Evolutionary conservation across 441 rosid species (phyloP).

Genomic region (Populus hybrid): DNA sequence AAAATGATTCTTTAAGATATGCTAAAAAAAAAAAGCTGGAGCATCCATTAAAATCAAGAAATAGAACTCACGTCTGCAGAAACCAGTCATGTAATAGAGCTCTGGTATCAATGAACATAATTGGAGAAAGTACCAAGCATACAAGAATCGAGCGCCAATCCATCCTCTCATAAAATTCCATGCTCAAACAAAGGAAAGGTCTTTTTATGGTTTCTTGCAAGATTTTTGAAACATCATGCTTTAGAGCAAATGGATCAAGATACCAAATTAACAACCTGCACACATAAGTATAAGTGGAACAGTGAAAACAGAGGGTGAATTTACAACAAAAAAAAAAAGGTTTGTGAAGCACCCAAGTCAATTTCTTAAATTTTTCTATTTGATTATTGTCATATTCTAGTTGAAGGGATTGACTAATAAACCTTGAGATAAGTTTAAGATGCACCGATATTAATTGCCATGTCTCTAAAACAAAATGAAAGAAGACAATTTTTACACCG

Average conservation of each 20-base stretch:
- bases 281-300: neutral
- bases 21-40: neutral
- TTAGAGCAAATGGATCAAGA: slow-evolving; percentile 56
- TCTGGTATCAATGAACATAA: slow-evolving; percentile 47
- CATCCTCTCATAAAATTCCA: slow-evolving; percentile 49
- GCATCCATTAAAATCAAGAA: neutral
- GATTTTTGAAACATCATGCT: slow-evolving; percentile 53
- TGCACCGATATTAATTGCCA: neutral
- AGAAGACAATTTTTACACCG: neutral
- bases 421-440: neutral
- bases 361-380: neutral
- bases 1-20: neutral
- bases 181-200: slow-evolving; percentile 60
- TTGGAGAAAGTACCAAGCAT: slow-evolving; percentile 57
- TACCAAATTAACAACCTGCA: slow-evolving; percentile 74
- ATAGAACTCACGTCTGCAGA: slow-evolving; percentile 56
- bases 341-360: neutral
- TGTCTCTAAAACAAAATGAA: neutral
- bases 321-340: too few relatives aligned
- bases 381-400: neutral
- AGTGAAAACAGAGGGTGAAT: neutral
- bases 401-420: neutral
- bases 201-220: slow-evolving; percentile 46
- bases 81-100: slow-evolving; percentile 73
- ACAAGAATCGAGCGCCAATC: slow-evolving; percentile 51